These are phyloP conservation scores for Cardamine chenopodiifolia DNA, from an alignment of 345 rosid species.

Conservation along the genomic window DNA sequence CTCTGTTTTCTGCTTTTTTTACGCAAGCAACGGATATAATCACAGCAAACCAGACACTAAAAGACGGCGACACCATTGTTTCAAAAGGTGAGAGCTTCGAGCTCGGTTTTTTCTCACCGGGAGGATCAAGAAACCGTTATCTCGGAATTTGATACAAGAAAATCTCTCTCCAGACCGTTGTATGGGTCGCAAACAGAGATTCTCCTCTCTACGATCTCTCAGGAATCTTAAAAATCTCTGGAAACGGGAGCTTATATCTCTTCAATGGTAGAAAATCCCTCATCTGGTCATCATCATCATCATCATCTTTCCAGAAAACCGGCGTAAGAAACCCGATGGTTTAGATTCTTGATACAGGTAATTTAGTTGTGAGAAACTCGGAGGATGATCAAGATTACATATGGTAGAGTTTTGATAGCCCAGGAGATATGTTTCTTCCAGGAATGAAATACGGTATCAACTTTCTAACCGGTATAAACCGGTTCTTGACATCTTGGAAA, in stretches of 20 bases:
- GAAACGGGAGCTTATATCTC: conserved; percentile 43
- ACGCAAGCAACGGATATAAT: conserved; percentile 24
- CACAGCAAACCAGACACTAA: conserved; percentile 32
- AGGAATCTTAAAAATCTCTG: conserved; percentile 48
- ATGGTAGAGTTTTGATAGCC: conserved; percentile 91
- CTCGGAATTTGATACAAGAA: conserved; percentile 44
- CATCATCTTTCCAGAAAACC: conserved; percentile 36
- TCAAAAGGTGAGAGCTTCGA: conserved; percentile 39
- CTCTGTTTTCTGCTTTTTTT: conserved; percentile 27
- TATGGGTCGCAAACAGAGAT: conserved; percentile 77
- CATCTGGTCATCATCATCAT: conserved; percentile 63
- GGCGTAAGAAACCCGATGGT: conserved; percentile 43
- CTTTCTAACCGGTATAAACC: conserved; percentile 49
- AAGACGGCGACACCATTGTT: conserved; percentile 42
- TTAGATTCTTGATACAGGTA: conserved; percentile 72
- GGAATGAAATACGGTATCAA: conserved; percentile 82
- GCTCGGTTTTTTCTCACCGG: conserved; percentile 42
- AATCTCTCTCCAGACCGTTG: conserved; percentile 42
- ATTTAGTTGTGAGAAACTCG: conserved; percentile 65
- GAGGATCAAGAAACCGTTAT: conserved; percentile 41
- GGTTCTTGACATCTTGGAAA: conserved; percentile 70
- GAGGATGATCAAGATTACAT: conserved; percentile 40
- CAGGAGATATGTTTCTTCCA: conserved; percentile 76
- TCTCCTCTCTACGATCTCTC: conserved; percentile 65
- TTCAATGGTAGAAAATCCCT: conserved; percentile 37